Evolutionary conservation across 2,329 filamentous ascomycete species (phyloP).

Genomic region (Harringtonia lauricola): DNA sequence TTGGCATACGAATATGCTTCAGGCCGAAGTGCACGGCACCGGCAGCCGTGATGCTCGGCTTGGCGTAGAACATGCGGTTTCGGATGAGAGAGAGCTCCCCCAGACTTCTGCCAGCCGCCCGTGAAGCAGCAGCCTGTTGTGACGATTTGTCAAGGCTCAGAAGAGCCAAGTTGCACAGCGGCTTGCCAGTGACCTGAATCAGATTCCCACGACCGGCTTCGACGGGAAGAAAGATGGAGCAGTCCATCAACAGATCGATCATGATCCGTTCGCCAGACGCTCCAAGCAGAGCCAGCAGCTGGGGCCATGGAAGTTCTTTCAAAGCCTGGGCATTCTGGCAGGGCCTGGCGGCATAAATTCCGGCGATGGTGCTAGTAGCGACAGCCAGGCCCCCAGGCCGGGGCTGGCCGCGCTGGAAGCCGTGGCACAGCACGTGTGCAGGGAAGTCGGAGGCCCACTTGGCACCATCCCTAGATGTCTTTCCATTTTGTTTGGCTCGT

Average conservation of each 20-base stretch:
- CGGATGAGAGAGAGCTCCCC: conserved; percentile 65
- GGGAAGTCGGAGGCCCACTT: neutral
- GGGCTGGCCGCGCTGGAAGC: conserved; percentile 47
- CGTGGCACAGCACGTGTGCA: conserved; percentile 59
- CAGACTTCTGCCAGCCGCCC: conserved; percentile 20
- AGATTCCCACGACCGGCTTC: conserved; percentile 52
- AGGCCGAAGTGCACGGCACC: conserved; percentile 63
- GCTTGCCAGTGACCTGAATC: conserved; percentile 53
- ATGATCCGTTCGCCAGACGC: conserved; percentile 66
- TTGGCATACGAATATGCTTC: conserved; percentile 61
- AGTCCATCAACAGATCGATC: conserved; percentile 64
- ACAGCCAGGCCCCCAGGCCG: neutral
- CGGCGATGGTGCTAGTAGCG: conserved; percentile 40
- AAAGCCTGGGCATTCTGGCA: conserved; percentile 63
- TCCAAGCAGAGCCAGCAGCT: conserved; percentile 64
- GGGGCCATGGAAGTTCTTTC: conserved; percentile 63
- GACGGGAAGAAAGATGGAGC: conserved; percentile 61
- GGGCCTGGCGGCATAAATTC: conserved; percentile 49
- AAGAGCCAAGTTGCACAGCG: conserved; percentile 6
- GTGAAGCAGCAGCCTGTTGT: neutral
- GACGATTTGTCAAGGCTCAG: neutral
- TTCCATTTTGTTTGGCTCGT: conserved; percentile 32
- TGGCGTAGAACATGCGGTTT: conserved; percentile 77
- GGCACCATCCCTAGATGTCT: conserved; percentile 13
- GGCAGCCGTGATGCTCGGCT: conserved; percentile 56